Base-by-base conservation (phyloP, 371 early-diverging fungal genomes). In the Mortierella sp. region DNA sequence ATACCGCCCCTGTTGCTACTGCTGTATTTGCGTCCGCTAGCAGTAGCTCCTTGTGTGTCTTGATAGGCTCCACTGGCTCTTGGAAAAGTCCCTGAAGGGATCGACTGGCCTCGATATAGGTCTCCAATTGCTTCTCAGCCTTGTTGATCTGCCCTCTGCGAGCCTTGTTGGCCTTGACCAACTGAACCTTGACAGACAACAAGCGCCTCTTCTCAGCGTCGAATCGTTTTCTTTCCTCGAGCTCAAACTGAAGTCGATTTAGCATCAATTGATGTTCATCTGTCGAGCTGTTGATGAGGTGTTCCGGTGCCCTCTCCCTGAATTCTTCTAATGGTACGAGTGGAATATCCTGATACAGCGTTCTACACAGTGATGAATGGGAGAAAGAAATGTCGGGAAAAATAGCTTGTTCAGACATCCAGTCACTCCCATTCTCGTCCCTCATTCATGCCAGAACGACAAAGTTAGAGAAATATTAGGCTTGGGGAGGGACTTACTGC, bases 131-230 rank as follows among this genome's bases (percentile, higher is more conserved):
- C 19, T 64, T 61, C 51, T 74, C 76, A 27, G 51, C 31, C 50
- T 58, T 74, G 60, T 38, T 61, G 49, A 74, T 50, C 21, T 65
- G 69, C 2, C 65, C 58, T 27, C 61, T 74, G 5, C 69, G 55
- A 14, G 62, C 31, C 55, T 76, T 76, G 71, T 70, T 76, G 31
- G 71, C 62, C 47, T 70, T 70, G 9, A 49, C 49, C 28, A 74
- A 34, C 14, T 65, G 61, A 9, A 69, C 58, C 39, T 74, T 74
- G 52, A 74, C 62, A 1, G 61, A 54, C 41, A 76, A 31, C 27
- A 76, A 62, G 28, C 70, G 61, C 21, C 66, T 65, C 56, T 76
- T 76, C 34, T 76, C 78, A 1, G 70, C 70, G 59, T 76, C 78
- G 26, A 50, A 69, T 39, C 78, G 70, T 39, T 70, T 70, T 12